Percentiles rank a stretch among this genome's conserved stretches.
phyloP scores from a whole-genome alignment of 805 yeast species.

The Schwanniomyces yamadae region DNA sequence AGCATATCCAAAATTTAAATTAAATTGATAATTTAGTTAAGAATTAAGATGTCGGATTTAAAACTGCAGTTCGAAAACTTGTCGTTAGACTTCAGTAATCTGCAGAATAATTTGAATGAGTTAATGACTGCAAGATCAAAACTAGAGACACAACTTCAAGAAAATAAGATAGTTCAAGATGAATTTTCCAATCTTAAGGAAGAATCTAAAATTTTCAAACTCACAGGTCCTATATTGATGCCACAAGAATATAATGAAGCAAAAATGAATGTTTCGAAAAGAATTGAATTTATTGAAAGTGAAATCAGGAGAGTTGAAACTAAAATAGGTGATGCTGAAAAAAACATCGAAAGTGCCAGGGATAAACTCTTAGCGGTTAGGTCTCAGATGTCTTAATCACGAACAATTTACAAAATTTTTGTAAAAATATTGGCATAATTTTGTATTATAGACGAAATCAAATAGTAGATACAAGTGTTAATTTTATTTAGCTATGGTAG shows the following conservation, averaged over 20 bases:
- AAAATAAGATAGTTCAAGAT: slow-evolving; percentile 81
- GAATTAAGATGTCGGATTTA: slow-evolving; percentile 24
- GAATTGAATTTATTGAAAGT: slow-evolving; percentile 79
- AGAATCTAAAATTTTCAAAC: slow-evolving; percentile 77
- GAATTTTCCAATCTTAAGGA: slow-evolving; percentile 69
- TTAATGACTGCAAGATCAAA: slow-evolving; percentile 73
- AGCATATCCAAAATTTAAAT: neutral
- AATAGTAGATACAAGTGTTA: no score
- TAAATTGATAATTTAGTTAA: no score
- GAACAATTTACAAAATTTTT: neutral
- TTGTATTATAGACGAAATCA: no score
- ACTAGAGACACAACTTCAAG: slow-evolving; percentile 92
- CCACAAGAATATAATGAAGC: slow-evolving; percentile 90
- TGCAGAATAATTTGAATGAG: slow-evolving; percentile 50
- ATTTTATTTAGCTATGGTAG: neutral
- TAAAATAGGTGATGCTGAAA: slow-evolving; percentile 49
- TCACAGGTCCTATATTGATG: slow-evolving; percentile 87
- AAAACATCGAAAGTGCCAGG: slow-evolving; percentile 59
- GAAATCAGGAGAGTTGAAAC: slow-evolving; percentile 78
- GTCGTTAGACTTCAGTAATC: slow-evolving; percentile 44
- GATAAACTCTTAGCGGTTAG: slow-evolving; percentile 50
- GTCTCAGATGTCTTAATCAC: slow-evolving; percentile 19
- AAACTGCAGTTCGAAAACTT: slow-evolving; percentile 41
- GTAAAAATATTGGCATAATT: no score
- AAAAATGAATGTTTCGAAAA: slow-evolving; percentile 75